Base-by-base conservation (phyloP, 768 basidiomycete genomes). In the Trametes coccinea region DNA sequence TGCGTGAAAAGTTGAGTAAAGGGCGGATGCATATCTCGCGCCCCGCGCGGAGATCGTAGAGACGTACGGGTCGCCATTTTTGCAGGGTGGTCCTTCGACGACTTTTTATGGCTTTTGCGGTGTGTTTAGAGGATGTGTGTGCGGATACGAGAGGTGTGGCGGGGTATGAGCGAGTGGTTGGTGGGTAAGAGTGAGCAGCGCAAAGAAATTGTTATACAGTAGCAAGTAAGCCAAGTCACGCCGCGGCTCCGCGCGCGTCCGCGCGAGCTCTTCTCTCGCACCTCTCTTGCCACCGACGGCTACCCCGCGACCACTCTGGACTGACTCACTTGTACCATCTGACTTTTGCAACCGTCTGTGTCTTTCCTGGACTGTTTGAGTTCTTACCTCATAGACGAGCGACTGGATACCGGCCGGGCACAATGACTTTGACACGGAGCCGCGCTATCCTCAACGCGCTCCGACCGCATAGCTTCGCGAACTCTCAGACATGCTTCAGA, bases 41-140 rank as follows among this genome's bases (percentile, higher is more conserved):
- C 56, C 0, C 39, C 31, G 34, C 34, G 48, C 37, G 31, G 47
- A n/a, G 71, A 53, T 73, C 84, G 29, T 16, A 27, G 14, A 45
- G 39, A 59, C 62, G 69, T 67, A 88, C 88, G 86, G 70, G 85
- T 85, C 50, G 88, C 85, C 88, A 89, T 89, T 70, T 33, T 75
- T 65, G 63, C 50, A 2, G 37, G 13, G 58, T 58, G 57, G 54
- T 34, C 47, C 14, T 56, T 22, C 44, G 43, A 40, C 37, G n/a
- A 49, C 30, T 44, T 39, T 44, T 37, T 59, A 34, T 14, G 22
- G 22, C 14, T 48, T 58, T 31, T 22, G 22, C 22, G n/a, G 43
- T 39, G 4, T 37, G 29, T 10, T 7, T 5, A 41, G 16, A 43
- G 44, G 52, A 11, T 47, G n/a, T 30, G 34, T 13, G 30, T 30